Evolutionary conservation across 1,139 yeast species (phyloP).

Genomic region (Nakaseomyces kungkrabaensis): DNA sequence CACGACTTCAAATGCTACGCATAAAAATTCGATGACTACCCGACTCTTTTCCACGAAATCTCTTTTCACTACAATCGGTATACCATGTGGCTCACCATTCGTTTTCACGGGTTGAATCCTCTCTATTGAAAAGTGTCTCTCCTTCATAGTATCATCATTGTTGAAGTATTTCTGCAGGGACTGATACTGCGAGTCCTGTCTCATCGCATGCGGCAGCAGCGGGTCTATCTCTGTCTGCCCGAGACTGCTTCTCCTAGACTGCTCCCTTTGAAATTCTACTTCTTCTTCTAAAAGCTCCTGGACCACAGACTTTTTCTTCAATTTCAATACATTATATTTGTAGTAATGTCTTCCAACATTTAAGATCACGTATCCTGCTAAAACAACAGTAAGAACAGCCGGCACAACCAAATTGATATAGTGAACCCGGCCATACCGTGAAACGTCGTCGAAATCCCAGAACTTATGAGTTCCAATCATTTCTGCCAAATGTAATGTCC

Average conservation of each 20-base stretch:
- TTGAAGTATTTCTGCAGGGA: slow-evolving; percentile 1
- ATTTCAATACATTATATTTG: slow-evolving; percentile 8
- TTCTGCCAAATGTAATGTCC: too few relatives aligned
- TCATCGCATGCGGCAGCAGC: slow-evolving; percentile 6
- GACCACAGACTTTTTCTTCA: slow-evolving; percentile 7
- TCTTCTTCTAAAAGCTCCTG: slow-evolving; percentile 6
- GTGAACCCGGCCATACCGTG: slow-evolving; percentile 18
- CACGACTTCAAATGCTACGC: slow-evolving; percentile 39
- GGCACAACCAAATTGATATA: slow-evolving; percentile 17
- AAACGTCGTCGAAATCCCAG: slow-evolving; percentile 21
- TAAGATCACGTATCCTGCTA: slow-evolving; percentile 6
- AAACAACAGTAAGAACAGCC: slow-evolving; percentile 3
- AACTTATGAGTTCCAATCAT: slow-evolving; percentile 5
- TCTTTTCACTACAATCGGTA: slow-evolving; percentile 34
- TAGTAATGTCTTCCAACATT: slow-evolving; percentile 11
- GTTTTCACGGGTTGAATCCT: slow-evolving; percentile 12
- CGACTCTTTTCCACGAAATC: slow-evolving; percentile 41
- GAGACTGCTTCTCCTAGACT: not conserved
- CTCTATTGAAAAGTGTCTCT: slow-evolving; percentile 20
- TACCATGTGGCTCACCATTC: slow-evolving; percentile 19
- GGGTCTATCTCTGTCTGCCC: slow-evolving; percentile 11
- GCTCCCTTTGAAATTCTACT: not conserved
- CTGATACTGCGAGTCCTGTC: slow-evolving; percentile 1
- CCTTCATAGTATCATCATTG: slow-evolving; percentile 11
- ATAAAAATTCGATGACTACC: slow-evolving; percentile 40